These are phyloP conservation scores for Pseudocercospora macadamiae DNA, from an alignment of 2,329 filamentous ascomycete genomes.

Conservation along the genomic window DNA sequence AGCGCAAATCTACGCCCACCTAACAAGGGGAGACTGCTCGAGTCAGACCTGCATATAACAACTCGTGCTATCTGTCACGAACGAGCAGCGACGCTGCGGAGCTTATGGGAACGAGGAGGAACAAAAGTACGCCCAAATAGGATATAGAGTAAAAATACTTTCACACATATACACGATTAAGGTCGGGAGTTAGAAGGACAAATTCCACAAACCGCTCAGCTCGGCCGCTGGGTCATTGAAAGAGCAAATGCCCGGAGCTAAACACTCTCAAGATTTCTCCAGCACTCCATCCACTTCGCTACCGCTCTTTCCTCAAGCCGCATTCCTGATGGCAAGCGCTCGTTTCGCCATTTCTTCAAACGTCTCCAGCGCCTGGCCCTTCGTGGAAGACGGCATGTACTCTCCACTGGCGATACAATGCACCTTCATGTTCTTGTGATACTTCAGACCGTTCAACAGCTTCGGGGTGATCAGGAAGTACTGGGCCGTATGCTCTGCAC, in stretches of 20 bases:
- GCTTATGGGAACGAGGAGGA: too few species aligned
- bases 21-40: too few species aligned
- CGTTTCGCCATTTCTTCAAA: slow-evolving; percentile 43
- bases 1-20: too few species aligned
- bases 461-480: slow-evolving; percentile 99
- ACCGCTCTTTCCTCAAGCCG: background rate
- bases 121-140: too few species aligned
- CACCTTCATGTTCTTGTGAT: slow-evolving; percentile 88
- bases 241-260: too few species aligned
- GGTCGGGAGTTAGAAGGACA: background rate
- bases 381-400: slow-evolving; percentile 47
- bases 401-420: slow-evolving; percentile 93
- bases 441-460: slow-evolving; percentile 80
- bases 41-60: too few species aligned
- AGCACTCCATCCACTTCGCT: background rate
- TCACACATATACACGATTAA: too few species aligned
- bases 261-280: background rate
- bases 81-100: too few species aligned
- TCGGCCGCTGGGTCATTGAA: too few species aligned
- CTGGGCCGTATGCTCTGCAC: slow-evolving; percentile 59
- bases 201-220: background rate
- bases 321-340: slow-evolving; percentile 33
- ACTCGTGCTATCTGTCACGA: too few species aligned
- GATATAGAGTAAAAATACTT: too few species aligned
- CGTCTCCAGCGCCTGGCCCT: slow-evolving; percentile 45